Base-by-base conservation (phyloP, 2,329 filamentous ascomycete genomes). In the Calonectria fujianensis region DNA sequence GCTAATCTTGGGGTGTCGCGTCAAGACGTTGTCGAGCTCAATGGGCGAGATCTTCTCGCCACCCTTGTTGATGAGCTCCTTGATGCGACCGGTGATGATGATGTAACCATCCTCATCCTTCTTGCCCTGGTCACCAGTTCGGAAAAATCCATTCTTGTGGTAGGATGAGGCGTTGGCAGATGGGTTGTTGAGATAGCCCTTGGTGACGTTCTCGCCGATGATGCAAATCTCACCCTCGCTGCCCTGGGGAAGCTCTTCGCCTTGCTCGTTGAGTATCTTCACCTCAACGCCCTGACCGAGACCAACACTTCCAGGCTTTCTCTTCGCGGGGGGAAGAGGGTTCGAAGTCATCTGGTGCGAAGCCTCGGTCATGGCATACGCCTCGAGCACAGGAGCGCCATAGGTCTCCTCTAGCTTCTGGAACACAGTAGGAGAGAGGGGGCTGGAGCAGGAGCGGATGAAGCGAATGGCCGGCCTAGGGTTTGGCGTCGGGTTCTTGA, bases 321-420 rank as follows among this genome's bases (percentile, higher is more conserved):
- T 91, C 85, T 94, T 93, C 24, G 88, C 93, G 0, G 91, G 91
- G 4, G 94, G 94, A 0, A 94, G 88, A 27, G 92, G 93, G 86
- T 93, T 94, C 32, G 93, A 95, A 1, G 94, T 95, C 93, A 96
- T 96, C 84, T 96, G 94, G 82, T 96, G 94, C 6, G 95, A 92
- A 9, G 95, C 95, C 87, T 97, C 95, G 51, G 95, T 97, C 95
- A 98, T 98, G 78, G 95, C 95, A 81, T 97, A 97, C 13, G 95
- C 95, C 86, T 97, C 95, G 24, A 98, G 89, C 0, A 98, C 95
- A 0, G 95, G 95, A 0, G 95, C 94, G 66, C 92, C 89, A 83
- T 96, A 94, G 0, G 92, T 90, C 80, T 91, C 89, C 82, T 97
- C 95, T 7, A 98, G 90, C 80, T 95, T 93, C 76, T 95, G 90